Base-by-base conservation (phyloP, 192 early-diverging fungal genomes). In the Coemansia sp. region DNA sequence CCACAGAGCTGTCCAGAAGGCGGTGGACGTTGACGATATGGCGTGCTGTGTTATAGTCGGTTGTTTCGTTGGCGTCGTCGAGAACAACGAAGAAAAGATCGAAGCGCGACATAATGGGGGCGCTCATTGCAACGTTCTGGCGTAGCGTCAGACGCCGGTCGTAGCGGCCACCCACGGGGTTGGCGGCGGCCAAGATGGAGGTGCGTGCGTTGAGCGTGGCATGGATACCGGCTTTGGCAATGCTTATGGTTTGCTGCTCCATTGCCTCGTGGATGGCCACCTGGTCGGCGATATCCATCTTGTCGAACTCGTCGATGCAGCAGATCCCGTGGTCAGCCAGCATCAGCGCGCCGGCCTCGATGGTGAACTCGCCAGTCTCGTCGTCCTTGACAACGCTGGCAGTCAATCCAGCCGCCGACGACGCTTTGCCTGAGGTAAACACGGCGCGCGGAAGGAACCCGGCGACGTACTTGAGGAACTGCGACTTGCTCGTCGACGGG, bases 231-330 rank as follows among this genome's bases (percentile, higher is more conserved):
- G 95, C 95, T 74, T 97, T 97, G 51, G 95, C 92, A 66, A 97
- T 96, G 13, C 89, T 89, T 59, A 97, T 99, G 8, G 95, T 99
- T 77, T 99, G 96, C 84, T 99, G 96, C 79, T 97, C 95, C 96
- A 99, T 99, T 10, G 95, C 96, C 82, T 99, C 96, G 87, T 99
- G 96, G 84, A 99, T 99, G 29, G 96, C 95, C n/a, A 97, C 95
- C 75, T 97, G 95, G 82, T 99, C 96, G 45, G 82, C 83, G 9
- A 94, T 67, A 48, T 97, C 94, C 96, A 99, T 99, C 84, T 99
- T 99, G 76, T 98, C 95, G 79, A 98, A 98, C 74, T 98, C 96
- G 77, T 99, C 96, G 63, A 99, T 99, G 68, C 92, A 93, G 68
- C 95, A 97, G 63, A 99, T 95, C 46, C 96, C 95, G 75, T 96